Evolutionary conservation across 2,329 filamentous ascomycete genomes (phyloP).

Genomic region (Pseudophaeomoniella oleicola): DNA sequence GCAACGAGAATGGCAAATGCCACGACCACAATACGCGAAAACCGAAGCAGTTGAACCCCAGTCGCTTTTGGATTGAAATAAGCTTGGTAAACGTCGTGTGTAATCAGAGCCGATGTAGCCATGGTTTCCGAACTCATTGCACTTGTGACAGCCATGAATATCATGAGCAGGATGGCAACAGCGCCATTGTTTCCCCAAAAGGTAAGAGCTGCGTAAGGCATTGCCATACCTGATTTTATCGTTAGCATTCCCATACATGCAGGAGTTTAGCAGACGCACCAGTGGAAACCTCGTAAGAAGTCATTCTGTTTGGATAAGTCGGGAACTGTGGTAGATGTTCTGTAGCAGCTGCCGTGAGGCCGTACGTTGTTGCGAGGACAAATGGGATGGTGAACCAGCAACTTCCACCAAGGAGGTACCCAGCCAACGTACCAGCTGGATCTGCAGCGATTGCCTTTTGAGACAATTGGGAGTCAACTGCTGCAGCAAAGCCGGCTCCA

Average conservation of each 20-base stretch:
- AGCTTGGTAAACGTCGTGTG: slow-evolving; percentile 17
- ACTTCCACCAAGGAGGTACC: slow-evolving; percentile 12
- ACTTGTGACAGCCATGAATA: slow-evolving; percentile 27
- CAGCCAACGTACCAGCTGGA: slow-evolving; percentile 9
- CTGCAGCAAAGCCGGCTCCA: slow-evolving; percentile 4
- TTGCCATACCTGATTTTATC: slow-evolving; percentile 7
- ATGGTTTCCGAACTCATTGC: slow-evolving; percentile 14
- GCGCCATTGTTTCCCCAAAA: slow-evolving; percentile 15
- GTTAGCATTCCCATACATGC: background rate
- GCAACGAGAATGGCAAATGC: slow-evolving; percentile 16
- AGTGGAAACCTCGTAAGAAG: slow-evolving; percentile 7
- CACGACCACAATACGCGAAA: slow-evolving; percentile 11
- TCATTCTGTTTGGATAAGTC: slow-evolving; percentile 11
- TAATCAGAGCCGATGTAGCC: slow-evolving; percentile 1
- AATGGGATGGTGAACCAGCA: slow-evolving; percentile 15
- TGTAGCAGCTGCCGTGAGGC: slow-evolving; percentile 13
- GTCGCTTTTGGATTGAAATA: slow-evolving; percentile 15
- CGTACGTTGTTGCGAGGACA: slow-evolving; percentile 12
- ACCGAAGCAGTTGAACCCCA: slow-evolving; percentile 10
- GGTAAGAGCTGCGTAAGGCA: slow-evolving; percentile 16
- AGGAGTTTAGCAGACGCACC: background rate
- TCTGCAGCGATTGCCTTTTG: slow-evolving; percentile 15
- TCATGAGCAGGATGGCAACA: slow-evolving; percentile 16
- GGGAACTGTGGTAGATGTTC: slow-evolving; percentile 9
- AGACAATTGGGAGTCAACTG: slow-evolving; percentile 4